Conservation (phyloP, 2,329 filamentous ascomycete species). For the Thelonectria discophora region DNA sequence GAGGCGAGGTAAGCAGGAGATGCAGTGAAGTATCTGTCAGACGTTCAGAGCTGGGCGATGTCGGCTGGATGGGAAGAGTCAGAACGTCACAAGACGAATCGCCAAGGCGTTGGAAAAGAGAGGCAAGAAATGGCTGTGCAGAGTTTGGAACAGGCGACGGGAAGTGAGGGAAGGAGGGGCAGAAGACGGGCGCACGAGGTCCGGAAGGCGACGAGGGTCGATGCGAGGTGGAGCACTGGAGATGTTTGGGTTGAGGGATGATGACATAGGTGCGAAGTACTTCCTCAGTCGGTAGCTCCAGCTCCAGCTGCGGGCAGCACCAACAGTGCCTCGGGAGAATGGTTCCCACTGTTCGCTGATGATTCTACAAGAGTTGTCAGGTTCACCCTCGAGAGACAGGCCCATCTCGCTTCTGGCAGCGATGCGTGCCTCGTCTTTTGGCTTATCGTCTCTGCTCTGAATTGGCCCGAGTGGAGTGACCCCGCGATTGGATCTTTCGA, state of each 20-base stretch:
- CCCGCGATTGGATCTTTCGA: conserved; percentile 14
- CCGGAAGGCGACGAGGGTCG: conserved; percentile 3
- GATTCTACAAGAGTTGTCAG: no score
- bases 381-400: not conserved
- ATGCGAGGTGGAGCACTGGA: conserved; percentile 2
- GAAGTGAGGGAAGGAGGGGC: conserved; percentile 18
- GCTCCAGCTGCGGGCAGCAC: no score
- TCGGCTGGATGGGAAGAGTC: conserved; percentile 19
- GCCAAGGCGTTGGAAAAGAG: conserved; percentile 13
- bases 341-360: not conserved
- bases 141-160: conserved; percentile 18
- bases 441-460: not conserved
- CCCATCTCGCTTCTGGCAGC: not conserved
- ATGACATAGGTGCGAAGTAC: not conserved
- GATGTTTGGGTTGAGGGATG: conserved; percentile 1
- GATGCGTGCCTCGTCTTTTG: no score
- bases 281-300: not conserved
- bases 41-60: conserved; percentile 3
- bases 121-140: conserved; percentile 12
- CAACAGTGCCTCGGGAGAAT: no score
- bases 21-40: no score
- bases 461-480: conserved; percentile 11
- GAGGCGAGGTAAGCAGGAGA: not conserved
- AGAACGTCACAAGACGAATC: conserved; percentile 22
- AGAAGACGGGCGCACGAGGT: conserved; percentile 19